A percentile compares a stretch with the other conserved stretches of the same genome.
phyloP scores from a whole-genome alignment of 2,329 filamentous ascomycete genomes.

The Aspergillus arachidicola region DNA sequence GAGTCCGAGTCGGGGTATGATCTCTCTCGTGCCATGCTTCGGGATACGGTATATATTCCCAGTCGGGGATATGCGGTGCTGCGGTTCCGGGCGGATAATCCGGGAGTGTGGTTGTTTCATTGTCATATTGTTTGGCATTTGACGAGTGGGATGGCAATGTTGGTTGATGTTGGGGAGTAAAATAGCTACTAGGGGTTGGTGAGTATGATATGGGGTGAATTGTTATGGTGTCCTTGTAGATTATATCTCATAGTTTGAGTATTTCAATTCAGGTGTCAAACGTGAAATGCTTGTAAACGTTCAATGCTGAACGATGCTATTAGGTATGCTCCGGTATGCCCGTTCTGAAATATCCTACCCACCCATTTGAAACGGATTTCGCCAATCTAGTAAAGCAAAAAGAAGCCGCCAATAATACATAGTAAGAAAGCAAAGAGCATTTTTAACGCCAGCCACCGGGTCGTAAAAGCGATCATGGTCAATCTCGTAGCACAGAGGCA shows the following conservation, averaged over 20 bases:
- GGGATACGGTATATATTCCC: constrained; percentile 58
- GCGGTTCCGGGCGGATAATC: constrained; percentile 58
- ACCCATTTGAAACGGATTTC: not conserved
- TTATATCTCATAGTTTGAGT: not conserved
- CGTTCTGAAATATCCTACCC: not conserved
- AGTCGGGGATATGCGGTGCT: constrained; percentile 59
- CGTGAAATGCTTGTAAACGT: not conserved
- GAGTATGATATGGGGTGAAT: not conserved
- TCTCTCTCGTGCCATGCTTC: constrained; percentile 43
- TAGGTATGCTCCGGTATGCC: not conserved
- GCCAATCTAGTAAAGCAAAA: not conserved
- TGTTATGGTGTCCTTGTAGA: not conserved
- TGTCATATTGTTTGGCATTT: constrained; percentile 58
- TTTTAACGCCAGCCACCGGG: not conserved
- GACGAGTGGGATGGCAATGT: constrained; percentile 49
- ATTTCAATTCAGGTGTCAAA: not conserved
- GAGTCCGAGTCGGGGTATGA: constrained; percentile 24
- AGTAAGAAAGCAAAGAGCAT: constrained; percentile 1
- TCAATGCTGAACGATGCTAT: not conserved
- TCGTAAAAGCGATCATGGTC: not conserved
- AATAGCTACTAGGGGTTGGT: not conserved
- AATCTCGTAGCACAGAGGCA: not conserved
- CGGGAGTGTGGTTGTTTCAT: constrained; percentile 54
- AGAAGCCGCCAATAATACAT: not conserved
- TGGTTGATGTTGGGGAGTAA: constrained; percentile 35